phyloP scores from a whole-genome alignment of 352 stramenopile species.

The Phytophthora megakarya region DNA sequence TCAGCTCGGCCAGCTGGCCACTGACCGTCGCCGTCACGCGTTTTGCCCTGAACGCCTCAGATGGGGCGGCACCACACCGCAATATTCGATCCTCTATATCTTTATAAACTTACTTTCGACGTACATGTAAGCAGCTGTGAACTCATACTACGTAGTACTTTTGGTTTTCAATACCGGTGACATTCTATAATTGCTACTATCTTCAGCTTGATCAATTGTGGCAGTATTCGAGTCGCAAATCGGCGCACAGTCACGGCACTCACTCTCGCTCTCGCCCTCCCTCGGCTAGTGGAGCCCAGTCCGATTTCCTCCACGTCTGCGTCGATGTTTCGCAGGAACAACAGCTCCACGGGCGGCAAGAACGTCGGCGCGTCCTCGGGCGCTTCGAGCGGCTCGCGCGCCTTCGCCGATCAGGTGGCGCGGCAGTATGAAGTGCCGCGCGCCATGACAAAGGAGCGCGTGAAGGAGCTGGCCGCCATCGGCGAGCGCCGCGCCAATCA shows the following conservation, averaged over 20 bases:
- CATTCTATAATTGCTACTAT: background rate
- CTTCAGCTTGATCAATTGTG: constrained; percentile 3
- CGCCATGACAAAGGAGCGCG: constrained; percentile 46
- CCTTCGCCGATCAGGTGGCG: constrained; percentile 63
- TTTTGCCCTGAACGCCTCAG: constrained; percentile 3
- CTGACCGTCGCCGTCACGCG: constrained; percentile 29
- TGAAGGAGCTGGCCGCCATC: constrained; percentile 46
- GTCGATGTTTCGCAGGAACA: constrained; percentile 45
- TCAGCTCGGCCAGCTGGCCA: constrained; percentile 22
- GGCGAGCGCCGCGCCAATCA: constrained; percentile 60
- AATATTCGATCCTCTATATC: background rate
- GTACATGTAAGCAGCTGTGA: no score
- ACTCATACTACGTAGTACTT: no score
- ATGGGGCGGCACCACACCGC: background rate
- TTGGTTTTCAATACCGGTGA: no score
- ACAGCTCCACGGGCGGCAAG: constrained; percentile 35
- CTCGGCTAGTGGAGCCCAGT: constrained; percentile 20
- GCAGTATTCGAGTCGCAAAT: constrained; percentile 28
- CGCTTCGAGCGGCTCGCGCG: constrained; percentile 34
- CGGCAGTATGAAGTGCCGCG: constrained; percentile 61
- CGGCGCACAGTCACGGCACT: constrained; percentile 20
- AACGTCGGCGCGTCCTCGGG: constrained; percentile 12
- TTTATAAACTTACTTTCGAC: no score
- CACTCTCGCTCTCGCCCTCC: constrained; percentile 14
- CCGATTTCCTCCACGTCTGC: constrained; percentile 18